Evolutionary conservation across 352 stramenopile species (phyloP).

Genomic region (Phytophthora quininea): DNA sequence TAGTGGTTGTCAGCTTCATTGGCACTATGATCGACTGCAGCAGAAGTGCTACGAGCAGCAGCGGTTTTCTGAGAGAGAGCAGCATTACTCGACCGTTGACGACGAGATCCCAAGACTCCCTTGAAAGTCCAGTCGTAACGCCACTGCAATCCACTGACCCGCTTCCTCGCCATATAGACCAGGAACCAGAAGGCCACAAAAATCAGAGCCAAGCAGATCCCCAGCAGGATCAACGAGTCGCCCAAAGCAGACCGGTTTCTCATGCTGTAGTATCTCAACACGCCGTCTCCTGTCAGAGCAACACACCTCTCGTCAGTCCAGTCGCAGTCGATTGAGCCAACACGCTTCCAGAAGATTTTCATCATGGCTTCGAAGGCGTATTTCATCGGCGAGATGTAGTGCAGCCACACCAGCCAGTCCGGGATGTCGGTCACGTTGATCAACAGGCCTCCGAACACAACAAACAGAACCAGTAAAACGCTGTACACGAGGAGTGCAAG

Average conservation of each 20-base stretch:
- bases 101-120: slow-evolving; percentile 9
- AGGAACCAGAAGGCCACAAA: slow-evolving; percentile 43
- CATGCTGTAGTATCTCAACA: slow-evolving; percentile 60
- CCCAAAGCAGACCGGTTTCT: slow-evolving; percentile 37
- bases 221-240: slow-evolving; percentile 45
- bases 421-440: slow-evolving; percentile 51
- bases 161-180: slow-evolving; percentile 29
- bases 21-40: slow-evolving; percentile 6
- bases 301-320: slow-evolving; percentile 37
- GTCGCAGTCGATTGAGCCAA: slow-evolving; percentile 43
- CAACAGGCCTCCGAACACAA: slow-evolving; percentile 50
- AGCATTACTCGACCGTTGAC: slow-evolving; percentile 16
- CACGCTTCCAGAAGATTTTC: slow-evolving; percentile 54
- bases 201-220: slow-evolving; percentile 43
- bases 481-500: slow-evolving; percentile 43
- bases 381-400: slow-evolving; percentile 65
- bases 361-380: slow-evolving; percentile 59
- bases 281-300: slow-evolving; percentile 35
- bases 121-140: slow-evolving; percentile 38
- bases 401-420: slow-evolving; percentile 61
- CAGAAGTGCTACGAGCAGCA: slow-evolving; percentile 6
- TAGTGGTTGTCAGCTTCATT: slow-evolving; percentile 33
- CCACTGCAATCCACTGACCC: slow-evolving; percentile 32
- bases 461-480: slow-evolving; percentile 41
- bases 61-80: slow-evolving; percentile 10